A percentile compares a stretch with the other conserved stretches of the same genome.
Evolutionary conservation across 2,329 filamentous ascomycete genomes (phyloP).

Genomic region (Thelonectria rubi): DNA sequence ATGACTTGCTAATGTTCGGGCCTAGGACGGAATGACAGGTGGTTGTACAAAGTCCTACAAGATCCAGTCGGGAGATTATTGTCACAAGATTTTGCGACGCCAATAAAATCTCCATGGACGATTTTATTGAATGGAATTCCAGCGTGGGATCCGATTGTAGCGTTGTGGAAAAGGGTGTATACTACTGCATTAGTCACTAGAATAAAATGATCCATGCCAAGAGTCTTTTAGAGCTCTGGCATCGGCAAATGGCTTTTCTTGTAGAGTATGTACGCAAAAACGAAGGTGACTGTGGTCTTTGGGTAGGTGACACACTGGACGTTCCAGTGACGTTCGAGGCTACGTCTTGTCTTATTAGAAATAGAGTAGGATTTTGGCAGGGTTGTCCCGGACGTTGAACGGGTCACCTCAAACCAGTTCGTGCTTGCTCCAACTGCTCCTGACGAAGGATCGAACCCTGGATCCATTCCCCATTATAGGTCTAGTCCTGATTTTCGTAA

Average conservation of each 20-base stretch:
- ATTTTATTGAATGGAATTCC: conserved; percentile 1
- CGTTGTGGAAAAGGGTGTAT: background rate
- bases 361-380: too few species aligned
- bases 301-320: conserved; percentile 28
- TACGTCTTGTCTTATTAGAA: too few species aligned
- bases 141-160: background rate
- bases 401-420: too few species aligned
- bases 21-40: background rate
- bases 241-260: too few species aligned
- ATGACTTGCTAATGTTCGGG: background rate
- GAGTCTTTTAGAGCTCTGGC: too few species aligned
- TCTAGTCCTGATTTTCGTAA: too few species aligned
- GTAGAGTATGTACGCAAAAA: conserved; percentile 18
- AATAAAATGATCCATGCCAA: too few species aligned
- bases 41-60: background rate
- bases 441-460: too few species aligned
- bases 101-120: background rate
- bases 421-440: too few species aligned
- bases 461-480: too few species aligned
- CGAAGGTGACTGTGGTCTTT: conserved; percentile 26
- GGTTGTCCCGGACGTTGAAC: too few species aligned
- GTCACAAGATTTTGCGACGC: conserved; percentile 3
- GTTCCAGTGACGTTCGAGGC: conserved; percentile 23
- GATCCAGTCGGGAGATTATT: background rate
- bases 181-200: background rate